Conservation (phyloP, 345 rosid genomes). For the Arabis alpina region DNA sequence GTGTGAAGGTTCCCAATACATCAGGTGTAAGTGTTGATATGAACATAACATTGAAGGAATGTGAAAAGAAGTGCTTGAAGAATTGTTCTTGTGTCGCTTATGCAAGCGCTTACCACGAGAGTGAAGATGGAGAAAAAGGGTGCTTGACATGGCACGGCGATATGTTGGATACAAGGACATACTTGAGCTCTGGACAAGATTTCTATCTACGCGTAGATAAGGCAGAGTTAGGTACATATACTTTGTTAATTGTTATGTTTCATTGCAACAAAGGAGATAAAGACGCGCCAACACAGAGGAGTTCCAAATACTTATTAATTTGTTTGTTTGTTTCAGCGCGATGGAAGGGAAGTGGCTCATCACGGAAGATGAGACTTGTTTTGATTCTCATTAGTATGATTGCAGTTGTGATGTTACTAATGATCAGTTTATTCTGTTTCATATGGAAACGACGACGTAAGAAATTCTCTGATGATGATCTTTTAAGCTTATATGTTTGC, state of each 20-base stretch:
- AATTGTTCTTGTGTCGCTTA: constrained; percentile 68
- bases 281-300: background rate
- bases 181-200: constrained; percentile 52
- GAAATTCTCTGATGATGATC: background rate
- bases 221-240: constrained; percentile 51
- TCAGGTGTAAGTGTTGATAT: constrained; percentile 42
- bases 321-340: constrained; percentile 39
- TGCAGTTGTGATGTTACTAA: constrained; percentile 26
- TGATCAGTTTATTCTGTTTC: constrained; percentile 24
- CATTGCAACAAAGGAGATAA: background rate
- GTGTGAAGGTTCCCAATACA: constrained; percentile 60
- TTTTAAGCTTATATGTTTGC: constrained; percentile 4
- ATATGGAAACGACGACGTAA: constrained; percentile 48
- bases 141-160: constrained; percentile 62
- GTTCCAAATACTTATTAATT: background rate
- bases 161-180: constrained; percentile 52
- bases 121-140: constrained; percentile 45
- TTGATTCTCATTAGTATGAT: constrained; percentile 33
- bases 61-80: constrained; percentile 48
- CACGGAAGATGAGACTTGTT: constrained; percentile 39
- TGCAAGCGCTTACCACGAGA: constrained; percentile 53
- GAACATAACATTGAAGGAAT: constrained; percentile 49
- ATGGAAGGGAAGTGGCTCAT: constrained; percentile 34
- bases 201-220: constrained; percentile 56
- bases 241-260: constrained; percentile 16